Base-by-base conservation (phyloP, 768 basidiomycete species). In the Macrolepiota fuliginosa region DNA sequence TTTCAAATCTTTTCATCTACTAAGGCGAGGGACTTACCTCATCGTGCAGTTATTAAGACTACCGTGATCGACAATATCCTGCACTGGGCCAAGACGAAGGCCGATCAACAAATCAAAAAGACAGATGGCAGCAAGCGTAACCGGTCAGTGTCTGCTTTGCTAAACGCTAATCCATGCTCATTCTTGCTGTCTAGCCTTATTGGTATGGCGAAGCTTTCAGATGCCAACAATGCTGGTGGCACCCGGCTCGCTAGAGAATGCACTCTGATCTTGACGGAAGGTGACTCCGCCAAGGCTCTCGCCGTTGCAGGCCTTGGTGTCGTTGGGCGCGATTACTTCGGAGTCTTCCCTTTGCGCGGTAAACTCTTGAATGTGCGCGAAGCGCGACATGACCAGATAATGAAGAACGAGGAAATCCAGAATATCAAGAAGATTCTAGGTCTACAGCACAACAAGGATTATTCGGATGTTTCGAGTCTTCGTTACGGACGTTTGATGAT, bases 371-470 rank as follows among this genome's bases (percentile, higher is more conserved):
- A 99, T 70, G 97, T 99, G 22, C 92, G 97, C 55, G 97, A 99
- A 73, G 97, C 97, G 51, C 89, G 82, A 64, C 94, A 96, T 63
- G 94, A 97, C 65, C 91, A 94, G 74, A 95, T 98, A 71, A 90
- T 94, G 88, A 98, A 98, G 81, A 99, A 99, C 72, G 90, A 91
- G 69, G 97, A 99, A 77, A 90, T 99, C 36, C 90, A 94, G 75
- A 91, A 91, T 64, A 94, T 99, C 81, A 96, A 96, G 84, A 93
- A 97, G 79, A 98, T 98, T 68, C 86, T 99, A 82, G 97, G 97
- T 3, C 76, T 98, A 58, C 94, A 96, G 71, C 94, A 97, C 71
- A 92, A 91, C 70, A 95, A 95, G 74, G 89, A 91, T 64, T 99
- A 99, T 74, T 77, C 77, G 40, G 83, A 81, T 54, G 76, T 84